phyloP scores from a whole-genome alignment of 2,329 filamentous ascomycete genomes.

The Mycosphaerella sp. region DNA sequence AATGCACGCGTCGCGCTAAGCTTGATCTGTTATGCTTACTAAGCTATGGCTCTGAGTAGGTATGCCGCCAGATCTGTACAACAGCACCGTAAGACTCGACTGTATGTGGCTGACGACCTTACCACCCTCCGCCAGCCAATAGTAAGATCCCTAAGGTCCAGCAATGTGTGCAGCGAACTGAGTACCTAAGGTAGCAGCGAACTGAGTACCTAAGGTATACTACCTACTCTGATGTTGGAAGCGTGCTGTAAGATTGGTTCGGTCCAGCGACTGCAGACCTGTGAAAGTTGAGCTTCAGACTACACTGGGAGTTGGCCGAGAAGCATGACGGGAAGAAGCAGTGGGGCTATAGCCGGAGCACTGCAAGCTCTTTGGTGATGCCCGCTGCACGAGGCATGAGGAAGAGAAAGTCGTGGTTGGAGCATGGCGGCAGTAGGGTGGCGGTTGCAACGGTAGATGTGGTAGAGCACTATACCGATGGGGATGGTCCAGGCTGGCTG shows the following conservation, averaged over 20 bases:
- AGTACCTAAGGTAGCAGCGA: too few relatives aligned
- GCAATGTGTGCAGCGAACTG: too few relatives aligned
- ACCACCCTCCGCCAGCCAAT: too few relatives aligned
- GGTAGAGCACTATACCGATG: conserved; percentile 29
- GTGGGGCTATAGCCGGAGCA: conserved; percentile 57
- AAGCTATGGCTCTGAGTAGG: too few relatives aligned
- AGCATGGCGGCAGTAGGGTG: conserved; percentile 57
- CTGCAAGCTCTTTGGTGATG: conserved; percentile 51
- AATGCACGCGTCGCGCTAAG: too few relatives aligned
- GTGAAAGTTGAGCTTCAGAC: conserved; percentile 61
- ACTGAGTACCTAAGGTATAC: too few relatives aligned
- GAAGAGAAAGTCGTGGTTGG: conserved; percentile 54
- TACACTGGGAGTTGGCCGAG: conserved; percentile 61
- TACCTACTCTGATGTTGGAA: too few relatives aligned
- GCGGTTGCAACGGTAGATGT: conserved; percentile 42
- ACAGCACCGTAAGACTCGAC: too few relatives aligned
- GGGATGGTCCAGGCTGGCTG: conserved; percentile 53
- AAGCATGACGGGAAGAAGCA: conserved; percentile 51
- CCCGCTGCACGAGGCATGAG: conserved; percentile 7
- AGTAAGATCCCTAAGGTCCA: too few relatives aligned
- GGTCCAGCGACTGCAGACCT: conserved; percentile 46
- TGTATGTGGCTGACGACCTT: too few relatives aligned
- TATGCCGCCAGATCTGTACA: too few relatives aligned
- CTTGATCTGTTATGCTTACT: too few relatives aligned
- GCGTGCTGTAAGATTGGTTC: conserved; percentile 49